Conservation (phyloP, 108 stramenopile genomes). For the Mayamaea pseudoterrestris region DNA sequence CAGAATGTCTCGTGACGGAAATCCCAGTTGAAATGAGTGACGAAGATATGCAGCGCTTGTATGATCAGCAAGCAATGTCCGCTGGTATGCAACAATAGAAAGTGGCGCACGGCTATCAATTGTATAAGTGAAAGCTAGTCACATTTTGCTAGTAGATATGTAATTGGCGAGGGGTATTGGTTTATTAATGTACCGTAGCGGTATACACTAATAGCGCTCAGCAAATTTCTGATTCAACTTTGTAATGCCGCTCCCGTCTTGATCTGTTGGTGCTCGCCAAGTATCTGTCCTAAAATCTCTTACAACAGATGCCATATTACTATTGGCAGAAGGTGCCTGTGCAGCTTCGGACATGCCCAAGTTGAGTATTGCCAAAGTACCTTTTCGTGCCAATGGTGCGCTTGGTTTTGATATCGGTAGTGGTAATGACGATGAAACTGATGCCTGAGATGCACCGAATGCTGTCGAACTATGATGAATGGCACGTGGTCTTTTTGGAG, state of each 20-base stretch:
- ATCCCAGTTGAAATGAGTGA: conserved; percentile 69
- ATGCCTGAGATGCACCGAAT: too few species aligned
- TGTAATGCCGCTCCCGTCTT: conserved; percentile 71
- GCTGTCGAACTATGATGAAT: too few species aligned
- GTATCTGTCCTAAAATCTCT: conserved; percentile 54
- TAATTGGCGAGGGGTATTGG: not conserved
- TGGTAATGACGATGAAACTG: too few species aligned
- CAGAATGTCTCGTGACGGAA: conserved; percentile 92
- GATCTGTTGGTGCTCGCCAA: conserved; percentile 63
- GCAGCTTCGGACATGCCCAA: not conserved
- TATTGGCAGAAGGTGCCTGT: not conserved
- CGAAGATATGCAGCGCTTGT: conserved; percentile 64
- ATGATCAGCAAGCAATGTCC: conserved; percentile 73
- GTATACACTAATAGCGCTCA: conserved; percentile 43
- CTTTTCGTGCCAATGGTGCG: too few species aligned
- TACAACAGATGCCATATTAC: too few species aligned
- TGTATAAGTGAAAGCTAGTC: not conserved
- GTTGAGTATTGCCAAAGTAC: not conserved
- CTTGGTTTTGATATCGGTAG: too few species aligned
- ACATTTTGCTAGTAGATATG: not conserved
- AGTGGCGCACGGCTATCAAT: conserved; percentile 23
- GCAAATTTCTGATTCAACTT: conserved; percentile 72
- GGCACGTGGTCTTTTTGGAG: too few species aligned
- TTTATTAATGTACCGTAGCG: not conserved
- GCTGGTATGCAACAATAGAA: too few species aligned